Conservation (phyloP, 305 asterid genomes). For the Fraxinus velutina region DNA sequence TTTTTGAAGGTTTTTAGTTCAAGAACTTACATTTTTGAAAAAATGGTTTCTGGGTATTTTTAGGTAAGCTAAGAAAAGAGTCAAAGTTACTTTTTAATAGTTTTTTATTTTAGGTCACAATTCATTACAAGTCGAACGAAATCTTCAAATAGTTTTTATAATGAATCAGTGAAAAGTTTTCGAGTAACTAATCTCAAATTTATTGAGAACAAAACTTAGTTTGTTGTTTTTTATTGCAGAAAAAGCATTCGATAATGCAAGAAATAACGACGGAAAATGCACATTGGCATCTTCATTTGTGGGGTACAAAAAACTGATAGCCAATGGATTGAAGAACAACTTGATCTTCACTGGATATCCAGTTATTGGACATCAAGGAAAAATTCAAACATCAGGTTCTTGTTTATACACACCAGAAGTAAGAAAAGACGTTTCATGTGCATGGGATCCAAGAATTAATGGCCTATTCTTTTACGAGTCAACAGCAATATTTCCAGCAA, state of each 20-base stretch:
- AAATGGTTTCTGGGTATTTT: no score
- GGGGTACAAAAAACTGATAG: constrained; percentile 44
- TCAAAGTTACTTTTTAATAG: no score
- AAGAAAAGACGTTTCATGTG: constrained; percentile 35
- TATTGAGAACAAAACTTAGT: neutral
- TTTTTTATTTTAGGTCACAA: neutral
- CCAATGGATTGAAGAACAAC: constrained; percentile 69
- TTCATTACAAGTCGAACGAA: neutral
- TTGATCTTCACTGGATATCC: constrained; percentile 68
- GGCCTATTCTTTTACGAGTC: constrained; percentile 69
- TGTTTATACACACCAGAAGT: constrained; percentile 59
- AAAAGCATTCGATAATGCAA: constrained; percentile 44
- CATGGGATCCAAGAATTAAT: constrained; percentile 76
- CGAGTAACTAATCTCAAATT: neutral
- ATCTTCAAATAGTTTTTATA: neutral
- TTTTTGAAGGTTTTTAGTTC: neutral
- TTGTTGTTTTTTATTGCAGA: constrained; percentile 33
- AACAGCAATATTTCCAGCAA: constrained; percentile 49
- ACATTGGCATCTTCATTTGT: constrained; percentile 39
- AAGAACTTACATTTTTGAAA: no score
- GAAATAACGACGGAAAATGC: constrained; percentile 49
- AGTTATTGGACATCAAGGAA: constrained; percentile 60
- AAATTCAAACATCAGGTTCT: constrained; percentile 79
- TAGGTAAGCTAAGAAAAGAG: neutral
- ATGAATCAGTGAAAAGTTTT: neutral